These are phyloP conservation scores for Ceratocystis albifundus DNA, from an alignment of 2,329 filamentous ascomycete genomes.

Conservation along the genomic window DNA sequence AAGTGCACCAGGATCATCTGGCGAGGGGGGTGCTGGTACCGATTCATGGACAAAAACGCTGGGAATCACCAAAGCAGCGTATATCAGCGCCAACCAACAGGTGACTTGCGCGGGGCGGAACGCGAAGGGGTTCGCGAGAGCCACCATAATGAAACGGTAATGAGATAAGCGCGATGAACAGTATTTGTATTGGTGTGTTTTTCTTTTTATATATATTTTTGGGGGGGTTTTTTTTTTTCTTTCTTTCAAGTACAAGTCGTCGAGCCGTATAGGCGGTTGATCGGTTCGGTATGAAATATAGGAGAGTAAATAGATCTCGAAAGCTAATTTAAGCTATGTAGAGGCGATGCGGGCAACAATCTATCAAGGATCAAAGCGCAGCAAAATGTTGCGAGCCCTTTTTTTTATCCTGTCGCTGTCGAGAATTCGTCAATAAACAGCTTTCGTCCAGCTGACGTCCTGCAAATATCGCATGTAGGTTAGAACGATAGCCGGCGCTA, in stretches of 20 bases:
- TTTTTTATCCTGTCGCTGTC: not conserved
- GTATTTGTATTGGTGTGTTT: too few species aligned
- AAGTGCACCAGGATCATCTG: slow-evolving; percentile 41
- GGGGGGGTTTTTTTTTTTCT: too few species aligned
- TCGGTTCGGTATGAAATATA: too few species aligned
- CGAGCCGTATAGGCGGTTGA: not conserved
- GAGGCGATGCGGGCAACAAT: not conserved
- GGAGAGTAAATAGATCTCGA: too few species aligned
- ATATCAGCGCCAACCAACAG: slow-evolving; percentile 62
- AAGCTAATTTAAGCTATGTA: not conserved
- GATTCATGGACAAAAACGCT: slow-evolving; percentile 63
- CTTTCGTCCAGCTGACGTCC: not conserved
- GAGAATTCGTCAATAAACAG: too few species aligned
- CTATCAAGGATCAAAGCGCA: not conserved
- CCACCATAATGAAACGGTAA: slow-evolving; percentile 1
- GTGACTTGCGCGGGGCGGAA: slow-evolving; percentile 76
- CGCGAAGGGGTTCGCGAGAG: slow-evolving; percentile 46
- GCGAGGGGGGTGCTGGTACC: slow-evolving; percentile 49
- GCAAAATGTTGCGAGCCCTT: not conserved
- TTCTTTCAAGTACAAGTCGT: not conserved
- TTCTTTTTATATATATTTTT: too few species aligned
- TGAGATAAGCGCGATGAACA: not conserved
- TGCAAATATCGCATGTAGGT: not conserved
- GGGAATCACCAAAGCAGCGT: slow-evolving; percentile 64
- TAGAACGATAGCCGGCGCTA: not conserved